A percentile compares a stretch with the other conserved stretches of the same genome.
Conservation (phyloP, 2,329 filamentous ascomycete genomes). For the Fusarium subtropicale region DNA sequence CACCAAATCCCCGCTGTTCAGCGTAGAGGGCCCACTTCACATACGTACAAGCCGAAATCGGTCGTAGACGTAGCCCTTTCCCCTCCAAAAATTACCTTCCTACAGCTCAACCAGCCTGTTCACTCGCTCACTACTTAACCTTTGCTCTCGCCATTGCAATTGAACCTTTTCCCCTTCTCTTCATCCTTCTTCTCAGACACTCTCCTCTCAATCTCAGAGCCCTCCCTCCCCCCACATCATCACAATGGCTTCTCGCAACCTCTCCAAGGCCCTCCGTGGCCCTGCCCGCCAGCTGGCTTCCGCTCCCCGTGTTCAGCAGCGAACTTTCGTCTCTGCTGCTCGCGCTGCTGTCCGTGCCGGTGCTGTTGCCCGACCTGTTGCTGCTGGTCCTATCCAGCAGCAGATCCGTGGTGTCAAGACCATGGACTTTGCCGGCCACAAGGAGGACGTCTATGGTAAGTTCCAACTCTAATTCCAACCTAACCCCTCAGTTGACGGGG, state of each 20-base stretch:
- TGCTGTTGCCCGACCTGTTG: conserved; percentile 64
- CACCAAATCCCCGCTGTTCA: conserved; percentile 34
- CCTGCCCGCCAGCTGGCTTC: conserved; percentile 71
- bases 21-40: conserved; percentile 28
- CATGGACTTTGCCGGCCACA: conserved; percentile 95
- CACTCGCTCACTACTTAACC: conserved; percentile 41
- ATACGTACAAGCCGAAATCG: conserved; percentile 45
- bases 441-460: conserved; percentile 94
- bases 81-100: conserved; percentile 18
- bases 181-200: conserved; percentile 48
- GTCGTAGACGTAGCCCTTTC: conserved; percentile 22
- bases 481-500: background rate
- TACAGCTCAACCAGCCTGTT: conserved; percentile 32
- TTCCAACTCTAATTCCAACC: conserved; percentile 5
- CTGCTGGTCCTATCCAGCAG: conserved; percentile 68
- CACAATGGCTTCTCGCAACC: conserved; percentile 82
- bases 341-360: conserved; percentile 66
- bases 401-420: conserved; percentile 94
- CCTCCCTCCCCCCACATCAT: conserved; percentile 46
- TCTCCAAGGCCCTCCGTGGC: conserved; percentile 75
- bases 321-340: conserved; percentile 71
- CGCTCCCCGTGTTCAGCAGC: conserved; percentile 68
- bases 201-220: conserved; percentile 38
- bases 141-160: conserved; percentile 43
- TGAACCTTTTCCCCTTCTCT: conserved; percentile 28